Base-by-base conservation (phyloP, 192 early-diverging fungal species). In the Podila minutissima region DNA sequence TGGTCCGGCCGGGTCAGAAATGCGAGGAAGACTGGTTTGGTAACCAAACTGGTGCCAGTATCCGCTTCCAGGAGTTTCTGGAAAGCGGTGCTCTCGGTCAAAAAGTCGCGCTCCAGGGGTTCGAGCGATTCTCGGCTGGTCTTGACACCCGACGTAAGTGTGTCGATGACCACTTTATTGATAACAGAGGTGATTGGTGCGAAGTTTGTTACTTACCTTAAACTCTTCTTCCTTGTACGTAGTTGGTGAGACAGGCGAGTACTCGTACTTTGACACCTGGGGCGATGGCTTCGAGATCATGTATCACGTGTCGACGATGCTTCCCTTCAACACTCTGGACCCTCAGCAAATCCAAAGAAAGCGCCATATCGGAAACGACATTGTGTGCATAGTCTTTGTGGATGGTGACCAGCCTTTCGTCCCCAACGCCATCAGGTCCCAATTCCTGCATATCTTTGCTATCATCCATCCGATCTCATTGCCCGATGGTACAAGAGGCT, bases 21-120 rank as follows among this genome's bases (percentile, higher is more conserved):
- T 91, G 83, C 38, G 94, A 95, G 79, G 91, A 92, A 61, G 92
- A 95, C 67, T 93, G 92, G 93, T 91, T 95, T 67, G 74, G 83
- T 29, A 95, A 95, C 76, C 70, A 87, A 57, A 74, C 86, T 63
- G 86, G 85, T 72, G 82, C 93, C 0, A 83, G 84, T 13, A 64
- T 75, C 24, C 88, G 88, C 13, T 81, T 81, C 74, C 85, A 92
- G 38, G 73, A 87, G 29, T 95, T 95, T 70, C 83, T 95, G 53
- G 82, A 88, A 32, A 91, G 71, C 35, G 77, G 77, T 29, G 71
- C 92, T 53, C 75, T 95, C 24, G 93, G 93, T 2, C 86, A 91
- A 17, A 89, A 87, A n/a, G 91, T 94, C 11, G 83, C 90, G 53
- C 75, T 95, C 37, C 83, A 88, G 28, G 93, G 93, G 0, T 95